A percentile compares a stretch with the other conserved stretches of the same genome.
Conservation (phyloP, 768 basidiomycete species). For the Fomitopsis pulvina region DNA sequence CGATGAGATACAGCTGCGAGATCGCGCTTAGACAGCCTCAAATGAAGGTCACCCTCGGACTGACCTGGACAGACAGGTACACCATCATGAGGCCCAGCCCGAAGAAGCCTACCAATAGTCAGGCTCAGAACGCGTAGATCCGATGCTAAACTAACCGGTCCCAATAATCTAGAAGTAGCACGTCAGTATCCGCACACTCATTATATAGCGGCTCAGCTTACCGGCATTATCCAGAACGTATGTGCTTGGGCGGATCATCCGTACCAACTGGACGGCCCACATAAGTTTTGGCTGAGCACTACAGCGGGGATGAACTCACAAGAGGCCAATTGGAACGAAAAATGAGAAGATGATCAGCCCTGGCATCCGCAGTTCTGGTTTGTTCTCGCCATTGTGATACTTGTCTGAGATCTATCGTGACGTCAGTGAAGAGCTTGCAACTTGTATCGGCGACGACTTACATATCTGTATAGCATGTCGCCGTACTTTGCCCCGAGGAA, state of each 20-base stretch:
- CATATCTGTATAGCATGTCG: slow-evolving; percentile 24
- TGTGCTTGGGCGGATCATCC: slow-evolving; percentile 71
- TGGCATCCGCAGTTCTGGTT: slow-evolving; percentile 73
- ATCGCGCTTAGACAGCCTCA: too few species aligned
- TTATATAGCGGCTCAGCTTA: not conserved
- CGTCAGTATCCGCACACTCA: not conserved
- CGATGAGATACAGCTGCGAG: slow-evolving; percentile 63
- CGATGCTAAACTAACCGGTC: slow-evolving; percentile 50
- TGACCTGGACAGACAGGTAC: not conserved
- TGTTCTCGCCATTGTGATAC: slow-evolving; percentile 54
- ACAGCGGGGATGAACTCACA: slow-evolving; percentile 34
- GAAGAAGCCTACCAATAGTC: not conserved
- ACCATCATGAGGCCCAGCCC: not conserved
- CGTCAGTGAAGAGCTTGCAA: too few species aligned
- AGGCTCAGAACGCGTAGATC: too few species aligned
- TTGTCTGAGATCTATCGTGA: slow-evolving; percentile 15
- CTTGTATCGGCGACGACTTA: slow-evolving; percentile 7
- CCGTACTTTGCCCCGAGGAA: slow-evolving; percentile 23
- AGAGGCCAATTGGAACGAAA: slow-evolving; percentile 60
- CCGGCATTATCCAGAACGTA: slow-evolving; percentile 69
- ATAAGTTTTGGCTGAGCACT: not conserved
- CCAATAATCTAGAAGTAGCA: slow-evolving; percentile 34
- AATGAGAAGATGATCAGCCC: slow-evolving; percentile 62
- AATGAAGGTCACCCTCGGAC: too few species aligned
- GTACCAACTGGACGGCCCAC: slow-evolving; percentile 49